phyloP scores from a whole-genome alignment of 2,329 filamentous ascomycete species.

The Colletotrichum sp. region DNA sequence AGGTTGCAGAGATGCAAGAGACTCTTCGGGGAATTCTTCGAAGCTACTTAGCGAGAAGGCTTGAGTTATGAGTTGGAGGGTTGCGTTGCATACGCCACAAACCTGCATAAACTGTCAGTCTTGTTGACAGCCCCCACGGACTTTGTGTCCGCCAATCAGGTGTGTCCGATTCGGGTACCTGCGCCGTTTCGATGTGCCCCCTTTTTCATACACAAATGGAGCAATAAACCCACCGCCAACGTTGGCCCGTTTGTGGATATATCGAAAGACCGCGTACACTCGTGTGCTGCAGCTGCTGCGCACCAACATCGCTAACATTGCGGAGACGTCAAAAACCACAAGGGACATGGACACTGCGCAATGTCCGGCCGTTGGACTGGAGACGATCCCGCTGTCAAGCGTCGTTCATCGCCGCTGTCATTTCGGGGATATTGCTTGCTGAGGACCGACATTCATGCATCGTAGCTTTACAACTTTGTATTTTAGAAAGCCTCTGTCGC shows the following conservation, averaged over 20 bases:
- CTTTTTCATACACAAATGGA: not conserved
- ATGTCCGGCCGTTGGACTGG: not conserved
- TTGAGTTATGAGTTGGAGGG: not conserved
- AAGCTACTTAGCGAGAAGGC: not conserved
- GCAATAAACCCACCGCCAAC: not conserved
- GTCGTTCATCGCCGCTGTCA: not conserved
- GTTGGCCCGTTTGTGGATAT: conserved; percentile 15
- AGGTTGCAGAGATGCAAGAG: not conserved
- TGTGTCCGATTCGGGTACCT: not conserved
- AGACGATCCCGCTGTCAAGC: not conserved
- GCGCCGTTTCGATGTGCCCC: not conserved
- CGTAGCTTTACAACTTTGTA: not conserved
- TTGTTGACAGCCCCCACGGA: not conserved
- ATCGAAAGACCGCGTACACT: not conserved
- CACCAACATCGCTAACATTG: not conserved
- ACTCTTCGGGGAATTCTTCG: not conserved
- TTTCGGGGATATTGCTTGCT: conserved; percentile 11
- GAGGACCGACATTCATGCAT: not conserved
- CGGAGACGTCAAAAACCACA: not conserved
- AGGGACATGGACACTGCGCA: not conserved
- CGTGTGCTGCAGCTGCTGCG: not conserved
- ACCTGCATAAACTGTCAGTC: not conserved
- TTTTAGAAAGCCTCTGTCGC: conserved; percentile 11
- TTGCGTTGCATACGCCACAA: not conserved
- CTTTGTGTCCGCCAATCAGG: not conserved